Base-by-base conservation (phyloP, 148 eudicot genomes). In the Selenicereus undatus region DNA sequence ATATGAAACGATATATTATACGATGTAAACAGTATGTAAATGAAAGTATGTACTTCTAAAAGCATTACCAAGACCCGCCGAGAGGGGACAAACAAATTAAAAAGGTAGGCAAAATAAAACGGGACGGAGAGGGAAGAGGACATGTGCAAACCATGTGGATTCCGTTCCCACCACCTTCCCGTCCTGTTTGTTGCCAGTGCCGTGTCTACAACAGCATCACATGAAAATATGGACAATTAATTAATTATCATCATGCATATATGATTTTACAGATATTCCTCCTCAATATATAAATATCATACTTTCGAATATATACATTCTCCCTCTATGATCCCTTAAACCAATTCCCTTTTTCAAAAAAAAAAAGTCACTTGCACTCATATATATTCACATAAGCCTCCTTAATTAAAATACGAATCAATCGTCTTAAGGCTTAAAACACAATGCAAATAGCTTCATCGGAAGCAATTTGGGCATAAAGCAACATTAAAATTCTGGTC, bases 121-220 rank as follows among this genome's bases (percentile, higher is more conserved):
- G 68, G 68, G 21, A 64, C 29, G 68, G 68, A 22, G 68, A n/a
- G 68, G n/a, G 30, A 64, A 26, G n/a, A 32, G 11, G 71, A 26
- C 71, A 66, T 66, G 71, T 66, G 71, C 9, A 66, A 66, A 26
- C 71, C 71, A 66, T 66, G 71, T 66, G 71, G 17, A 7, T 66
- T 66, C 71, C 35, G 71, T 66, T 66, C 71, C 71, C 71, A 66
- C 10, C 68, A n/a, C 27, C 68, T 62, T 8, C 18, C 71, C 35
- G 17, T 66, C 35, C 35, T 66, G 32, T 56, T 26, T 66, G 27
- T 27, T 27, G 16, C 35, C 27, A 24, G 3, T 39, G 43, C 32
- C 7, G 8, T 29, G 7, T 22, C 30, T 64, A 62, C 11, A 32
- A 32, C 32, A 22, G 24, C 69, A 24, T 11, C 69, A 11, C 68